phyloP scores from a whole-genome alignment of 768 basidiomycete genomes.

The Leccinum disarticulatum region DNA sequence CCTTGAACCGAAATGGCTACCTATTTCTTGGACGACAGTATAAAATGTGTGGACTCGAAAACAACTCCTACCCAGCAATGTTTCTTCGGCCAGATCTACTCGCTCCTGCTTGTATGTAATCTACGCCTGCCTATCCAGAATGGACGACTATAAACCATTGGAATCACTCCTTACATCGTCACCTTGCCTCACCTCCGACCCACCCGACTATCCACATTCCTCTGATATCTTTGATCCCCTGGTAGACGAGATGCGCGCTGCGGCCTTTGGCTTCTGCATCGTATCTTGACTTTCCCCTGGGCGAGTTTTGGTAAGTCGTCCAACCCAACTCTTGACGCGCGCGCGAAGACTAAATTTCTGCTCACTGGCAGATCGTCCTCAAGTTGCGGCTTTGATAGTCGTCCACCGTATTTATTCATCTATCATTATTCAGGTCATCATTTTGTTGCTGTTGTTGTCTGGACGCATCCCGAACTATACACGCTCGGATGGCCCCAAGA shows the following conservation, averaged over 20 bases:
- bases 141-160: background rate
- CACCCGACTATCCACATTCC: background rate
- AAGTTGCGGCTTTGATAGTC: conserved; percentile 6
- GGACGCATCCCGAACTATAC: background rate
- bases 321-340: background rate
- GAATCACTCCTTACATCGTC: background rate
- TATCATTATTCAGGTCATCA: conserved; percentile 14
- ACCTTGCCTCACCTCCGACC: background rate
- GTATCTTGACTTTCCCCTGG: background rate
- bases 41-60: background rate
- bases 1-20: background rate
- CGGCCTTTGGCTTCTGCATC: background rate
- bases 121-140: background rate
- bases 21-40: background rate
- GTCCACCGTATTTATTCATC: conserved; percentile 1
- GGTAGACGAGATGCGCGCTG: background rate
- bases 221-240: background rate
- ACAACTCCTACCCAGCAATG: background rate
- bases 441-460: background rate
- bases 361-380: conserved; percentile 2
- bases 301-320: background rate
- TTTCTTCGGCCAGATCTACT: background rate
- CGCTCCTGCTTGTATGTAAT: background rate
- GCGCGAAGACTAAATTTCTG: background rate
- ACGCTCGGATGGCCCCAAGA: background rate